Evolutionary conservation across 257 asterid genomes (phyloP).

Genomic region (Lantana camara): DNA sequence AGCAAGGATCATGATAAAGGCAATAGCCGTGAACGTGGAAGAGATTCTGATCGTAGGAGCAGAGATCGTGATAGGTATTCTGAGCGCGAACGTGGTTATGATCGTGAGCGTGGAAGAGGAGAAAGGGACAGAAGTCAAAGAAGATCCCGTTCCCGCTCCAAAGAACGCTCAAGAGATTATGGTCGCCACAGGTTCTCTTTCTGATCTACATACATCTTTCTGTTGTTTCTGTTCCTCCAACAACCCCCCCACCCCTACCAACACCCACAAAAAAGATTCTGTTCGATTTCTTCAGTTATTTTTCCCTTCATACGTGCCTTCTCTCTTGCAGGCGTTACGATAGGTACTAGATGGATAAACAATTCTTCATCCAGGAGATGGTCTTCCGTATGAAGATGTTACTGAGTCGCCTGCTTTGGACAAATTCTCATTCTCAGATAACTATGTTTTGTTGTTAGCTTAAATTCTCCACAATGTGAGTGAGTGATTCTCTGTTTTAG

Average conservation of each 20-base stretch:
- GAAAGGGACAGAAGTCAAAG: slow-evolving; percentile 59
- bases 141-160: slow-evolving; percentile 65
- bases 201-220: not conserved
- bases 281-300: not conserved
- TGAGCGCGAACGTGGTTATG: slow-evolving; percentile 40
- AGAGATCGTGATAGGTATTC: slow-evolving; percentile 44
- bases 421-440: not conserved
- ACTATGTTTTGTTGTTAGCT: slow-evolving; percentile 10
- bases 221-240: not conserved
- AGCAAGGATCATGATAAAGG: slow-evolving; percentile 52
- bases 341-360: slow-evolving; percentile 46
- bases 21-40: slow-evolving; percentile 50
- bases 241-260: too few species aligned
- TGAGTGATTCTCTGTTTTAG: slow-evolving; percentile 1
- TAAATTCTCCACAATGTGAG: not conserved
- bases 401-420: slow-evolving; percentile 11
- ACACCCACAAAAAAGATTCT: too few species aligned
- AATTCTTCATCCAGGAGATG: slow-evolving; percentile 10
- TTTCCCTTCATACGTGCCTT: not conserved
- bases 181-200: slow-evolving; percentile 60
- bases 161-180: slow-evolving; percentile 62
- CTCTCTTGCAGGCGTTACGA: slow-evolving; percentile 52
- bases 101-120: slow-evolving; percentile 53
- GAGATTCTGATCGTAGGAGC: slow-evolving; percentile 53
- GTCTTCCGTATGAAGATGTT: slow-evolving; percentile 20